Evolutionary conservation across 2,329 filamentous ascomycete genomes (phyloP), one percentile per base, ranked within the genome.

Genomic region (Venturia carpophila): DNA sequence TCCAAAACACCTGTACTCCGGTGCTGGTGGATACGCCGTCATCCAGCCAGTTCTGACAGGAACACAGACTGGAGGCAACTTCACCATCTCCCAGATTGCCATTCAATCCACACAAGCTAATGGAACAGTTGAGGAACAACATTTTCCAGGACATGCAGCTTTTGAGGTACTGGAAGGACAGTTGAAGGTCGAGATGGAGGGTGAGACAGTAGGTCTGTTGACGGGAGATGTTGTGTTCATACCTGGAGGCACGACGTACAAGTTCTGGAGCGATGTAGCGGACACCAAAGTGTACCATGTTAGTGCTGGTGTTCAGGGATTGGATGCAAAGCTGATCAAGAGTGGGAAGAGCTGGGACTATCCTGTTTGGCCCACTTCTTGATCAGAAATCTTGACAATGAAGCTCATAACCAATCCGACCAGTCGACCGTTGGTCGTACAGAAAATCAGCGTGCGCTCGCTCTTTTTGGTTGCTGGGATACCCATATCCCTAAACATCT

Each of bases 21-120:
- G 49, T 17, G 69, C 72, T 60, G 69, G 70, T 21, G 74, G 73
- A 55, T 80, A 80, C 69, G 75, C 78, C 68, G 73, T 81, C 64
- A 70, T 81, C 2, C 74, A 77, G 67, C 78, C 79, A 1, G 75
- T 81, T 42, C 74, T 79, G 19, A 78, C 78, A 2, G 69, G 72
- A 5, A 67, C 69, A 19, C 75, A 79, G 69, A 75, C 76, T 3
- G 75, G 73, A 4, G 72, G 69, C 3, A 78, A 77, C 67, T 80
- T 79, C 69, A 78, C 78, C 17, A 68, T 79, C 24, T 76, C 78
- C 0, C 79, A 78, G 0, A 76, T 81, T 55, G 77, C 75, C 7
- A 66, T 81, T 42, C 75, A 72, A 15, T 71, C 69, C 0, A 70
- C 69, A 5, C 69, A 69, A 1, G 63, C 62, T n/a, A 69, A 69